phyloP scores from a whole-genome alignment of 768 basidiomycete genomes.

The Russula lepida region DNA sequence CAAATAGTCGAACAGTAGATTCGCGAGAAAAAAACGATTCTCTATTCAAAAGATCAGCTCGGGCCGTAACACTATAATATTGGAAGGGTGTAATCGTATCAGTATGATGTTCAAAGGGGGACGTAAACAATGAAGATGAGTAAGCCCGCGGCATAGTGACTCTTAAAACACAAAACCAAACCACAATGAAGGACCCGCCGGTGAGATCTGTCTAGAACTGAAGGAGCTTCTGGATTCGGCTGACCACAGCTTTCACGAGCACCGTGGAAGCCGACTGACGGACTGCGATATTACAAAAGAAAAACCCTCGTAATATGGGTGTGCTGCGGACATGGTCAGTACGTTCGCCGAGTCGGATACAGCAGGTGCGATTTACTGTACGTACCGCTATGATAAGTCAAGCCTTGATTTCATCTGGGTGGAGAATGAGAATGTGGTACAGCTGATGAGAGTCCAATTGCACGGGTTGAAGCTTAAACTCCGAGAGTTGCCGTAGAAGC shows the following conservation, averaged over 20 bases:
- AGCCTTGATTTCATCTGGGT: constrained; percentile 58
- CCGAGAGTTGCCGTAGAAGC: neutral
- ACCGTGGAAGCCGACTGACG: constrained; percentile 31
- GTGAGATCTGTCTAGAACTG: constrained; percentile 45
- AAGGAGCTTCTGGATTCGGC: constrained; percentile 48
- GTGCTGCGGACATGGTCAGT: constrained; percentile 38
- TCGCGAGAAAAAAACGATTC: constrained; percentile 59
- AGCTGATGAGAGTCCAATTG: constrained; percentile 44
- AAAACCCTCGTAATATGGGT: constrained; percentile 56
- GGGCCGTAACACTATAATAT: constrained; percentile 37
- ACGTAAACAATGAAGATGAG: constrained; percentile 42
- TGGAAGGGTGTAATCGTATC: constrained; percentile 44
- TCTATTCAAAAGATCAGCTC: constrained; percentile 36
- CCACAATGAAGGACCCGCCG: no score
- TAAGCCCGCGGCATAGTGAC: constrained; percentile 63
- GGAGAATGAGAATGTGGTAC: neutral
- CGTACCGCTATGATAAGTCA: constrained; percentile 53
- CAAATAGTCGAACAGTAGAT: constrained; percentile 59
- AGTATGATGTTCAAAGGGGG: constrained; percentile 65
- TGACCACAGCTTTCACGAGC: constrained; percentile 33
- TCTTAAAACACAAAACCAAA: constrained; percentile 77
- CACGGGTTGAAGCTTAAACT: constrained; percentile 68
- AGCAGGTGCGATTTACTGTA: constrained; percentile 47
- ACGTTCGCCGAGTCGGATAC: neutral
- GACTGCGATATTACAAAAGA: constrained; percentile 52